A percentile compares a stretch with the other conserved stretches of the same genome.
These are phyloP conservation scores for Acer yangbiense DNA, from an alignment of 345 rosid species.

Conservation along the genomic window DNA sequence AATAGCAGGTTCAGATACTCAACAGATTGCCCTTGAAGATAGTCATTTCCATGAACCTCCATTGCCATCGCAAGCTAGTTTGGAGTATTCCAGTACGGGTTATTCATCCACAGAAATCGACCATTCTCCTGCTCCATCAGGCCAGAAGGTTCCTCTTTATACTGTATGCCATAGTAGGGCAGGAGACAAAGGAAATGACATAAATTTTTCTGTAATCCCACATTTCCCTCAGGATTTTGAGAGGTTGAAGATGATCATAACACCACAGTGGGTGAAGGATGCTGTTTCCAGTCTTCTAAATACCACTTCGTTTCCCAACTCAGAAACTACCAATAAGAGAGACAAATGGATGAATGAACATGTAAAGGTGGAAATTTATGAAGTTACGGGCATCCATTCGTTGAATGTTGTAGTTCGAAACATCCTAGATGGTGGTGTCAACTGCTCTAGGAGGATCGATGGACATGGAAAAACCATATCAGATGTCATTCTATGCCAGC, in stretches of 20 bases:
- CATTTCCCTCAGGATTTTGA: constrained; percentile 55
- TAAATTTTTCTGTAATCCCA: constrained; percentile 85
- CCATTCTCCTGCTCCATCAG: constrained; percentile 53
- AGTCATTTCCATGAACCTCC: constrained; percentile 24
- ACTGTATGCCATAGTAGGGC: constrained; percentile 72
- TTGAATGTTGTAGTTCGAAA: constrained; percentile 76
- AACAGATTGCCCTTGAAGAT: constrained; percentile 18
- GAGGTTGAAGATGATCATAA: constrained; percentile 60
- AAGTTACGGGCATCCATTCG: constrained; percentile 66
- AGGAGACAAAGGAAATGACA: constrained; percentile 87
- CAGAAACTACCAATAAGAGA: constrained; percentile 35
- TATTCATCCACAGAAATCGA: constrained; percentile 13
- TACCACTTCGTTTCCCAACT: constrained; percentile 45
- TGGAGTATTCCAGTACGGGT: background rate
- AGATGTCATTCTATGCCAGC: constrained; percentile 70
- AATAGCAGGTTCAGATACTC: constrained; percentile 19
- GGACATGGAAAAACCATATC: constrained; percentile 86
- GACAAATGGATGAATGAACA: constrained; percentile 41
- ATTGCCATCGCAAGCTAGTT: constrained; percentile 18
- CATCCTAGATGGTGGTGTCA: constrained; percentile 87
- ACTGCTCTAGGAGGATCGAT: constrained; percentile 90
- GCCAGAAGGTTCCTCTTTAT: constrained; percentile 66
- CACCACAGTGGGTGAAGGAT: constrained; percentile 70
- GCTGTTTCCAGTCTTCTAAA: constrained; percentile 58
- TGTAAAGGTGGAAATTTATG: constrained; percentile 70